Conservation (phyloP, 805 yeast genomes). For the Yarrowia keelungensis region DNA sequence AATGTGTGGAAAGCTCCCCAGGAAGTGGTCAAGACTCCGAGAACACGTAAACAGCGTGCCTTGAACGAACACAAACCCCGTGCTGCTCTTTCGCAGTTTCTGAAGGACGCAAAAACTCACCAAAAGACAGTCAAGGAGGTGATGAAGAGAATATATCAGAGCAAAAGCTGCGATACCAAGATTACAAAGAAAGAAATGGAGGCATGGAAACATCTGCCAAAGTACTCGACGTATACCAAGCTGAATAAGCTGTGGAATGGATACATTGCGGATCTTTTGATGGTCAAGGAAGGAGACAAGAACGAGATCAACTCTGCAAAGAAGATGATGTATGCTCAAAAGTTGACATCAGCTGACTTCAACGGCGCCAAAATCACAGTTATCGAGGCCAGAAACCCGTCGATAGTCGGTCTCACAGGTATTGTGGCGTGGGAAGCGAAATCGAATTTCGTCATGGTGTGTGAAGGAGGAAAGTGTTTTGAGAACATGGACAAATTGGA, state of each 20-base stretch:
- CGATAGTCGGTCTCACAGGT: conserved; percentile 68
- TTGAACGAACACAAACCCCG: conserved; percentile 23
- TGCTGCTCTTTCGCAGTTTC: conserved; percentile 12
- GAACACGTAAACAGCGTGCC: conserved; percentile 1
- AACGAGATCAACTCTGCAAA: background rate
- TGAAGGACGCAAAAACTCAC: conserved; percentile 1
- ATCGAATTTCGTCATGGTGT: conserved; percentile 68
- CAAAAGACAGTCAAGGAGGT: conserved; percentile 15
- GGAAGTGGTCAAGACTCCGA: background rate
- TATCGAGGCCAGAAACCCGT: conserved; percentile 60
- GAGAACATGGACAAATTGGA: conserved; percentile 14
- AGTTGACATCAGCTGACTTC: conserved; percentile 77
- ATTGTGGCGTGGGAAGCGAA: conserved; percentile 87
- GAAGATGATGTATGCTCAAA: conserved; percentile 41
- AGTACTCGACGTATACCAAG: conserved; percentile 58
- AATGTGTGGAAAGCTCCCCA: conserved; percentile 40
- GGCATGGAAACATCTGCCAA: conserved; percentile 21
- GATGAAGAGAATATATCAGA: conserved; percentile 8
- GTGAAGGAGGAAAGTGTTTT: conserved; percentile 50
- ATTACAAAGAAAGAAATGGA: conserved; percentile 1
- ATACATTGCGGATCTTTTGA: conserved; percentile 65
- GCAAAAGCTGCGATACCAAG: background rate
- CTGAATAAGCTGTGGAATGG: conserved; percentile 75
- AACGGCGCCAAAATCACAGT: conserved; percentile 77
- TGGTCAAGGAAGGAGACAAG: conserved; percentile 41